Conservation (phyloP, 2,329 filamentous ascomycete species). For the Phialocephala subalpina region DNA sequence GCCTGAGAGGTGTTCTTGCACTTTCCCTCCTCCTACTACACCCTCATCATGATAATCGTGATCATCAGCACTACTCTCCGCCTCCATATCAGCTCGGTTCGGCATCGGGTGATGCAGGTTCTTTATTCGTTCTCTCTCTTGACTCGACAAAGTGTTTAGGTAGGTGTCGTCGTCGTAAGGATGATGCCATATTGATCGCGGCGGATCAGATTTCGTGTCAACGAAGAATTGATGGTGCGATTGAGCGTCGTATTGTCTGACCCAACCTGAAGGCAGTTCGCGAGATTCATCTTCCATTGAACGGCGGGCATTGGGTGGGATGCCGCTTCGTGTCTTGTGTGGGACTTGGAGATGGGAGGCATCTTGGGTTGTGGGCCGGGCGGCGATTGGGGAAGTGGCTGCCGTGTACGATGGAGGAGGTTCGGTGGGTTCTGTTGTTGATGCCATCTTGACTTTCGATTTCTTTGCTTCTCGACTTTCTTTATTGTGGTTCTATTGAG, state of each 20-base stretch:
- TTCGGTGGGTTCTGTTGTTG: conserved; percentile 22
- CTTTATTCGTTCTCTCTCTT: conserved; percentile 57
- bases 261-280: conserved; percentile 62
- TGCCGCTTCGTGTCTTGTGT: conserved; percentile 55
- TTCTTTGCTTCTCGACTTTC: background rate
- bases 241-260: conserved; percentile 61
- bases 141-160: conserved; percentile 53
- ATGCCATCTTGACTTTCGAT: conserved; percentile 8
- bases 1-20: conserved; percentile 35
- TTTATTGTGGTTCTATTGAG: background rate
- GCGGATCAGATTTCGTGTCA: conserved; percentile 61
- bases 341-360: conserved; percentile 39
- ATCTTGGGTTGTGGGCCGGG: background rate
- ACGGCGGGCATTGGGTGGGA: conserved; percentile 59
- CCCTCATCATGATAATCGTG: conserved; percentile 42
- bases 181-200: conserved; percentile 67
- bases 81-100: conserved; percentile 50
- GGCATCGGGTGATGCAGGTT: conserved; percentile 44
- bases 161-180: conserved; percentile 66
- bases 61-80: conserved; percentile 56
- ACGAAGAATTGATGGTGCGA: conserved; percentile 69
- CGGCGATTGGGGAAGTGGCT: background rate
- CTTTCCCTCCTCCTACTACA: conserved; percentile 26
- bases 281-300: conserved; percentile 69
- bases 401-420: conserved; percentile 48